phyloP scores from a whole-genome alignment of 176 grass and related monocot species.

The Dendrocalamus sinicus region DNA sequence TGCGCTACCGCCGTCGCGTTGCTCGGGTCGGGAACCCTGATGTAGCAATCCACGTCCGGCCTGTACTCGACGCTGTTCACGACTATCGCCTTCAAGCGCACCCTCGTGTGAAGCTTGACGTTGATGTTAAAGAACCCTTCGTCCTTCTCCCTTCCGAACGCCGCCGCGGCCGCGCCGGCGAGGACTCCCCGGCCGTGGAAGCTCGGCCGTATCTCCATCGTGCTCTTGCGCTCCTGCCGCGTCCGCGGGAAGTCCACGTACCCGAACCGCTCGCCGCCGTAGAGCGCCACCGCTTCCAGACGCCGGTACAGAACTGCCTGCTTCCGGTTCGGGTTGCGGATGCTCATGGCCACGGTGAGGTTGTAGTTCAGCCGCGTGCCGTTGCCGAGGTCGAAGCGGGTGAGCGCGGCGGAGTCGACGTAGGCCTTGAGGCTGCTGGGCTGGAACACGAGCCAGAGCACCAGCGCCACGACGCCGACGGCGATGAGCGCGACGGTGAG shows the following conservation, averaged over 20 bases:
- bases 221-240: slow-evolving; percentile 52
- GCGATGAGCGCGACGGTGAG: slow-evolving; percentile 41
- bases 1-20: slow-evolving; percentile 39
- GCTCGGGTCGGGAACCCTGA: slow-evolving; percentile 51
- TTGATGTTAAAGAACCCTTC: slow-evolving; percentile 56
- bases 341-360: slow-evolving; percentile 45
- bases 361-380: slow-evolving; percentile 37
- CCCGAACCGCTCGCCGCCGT: slow-evolving; percentile 42
- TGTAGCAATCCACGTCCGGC: slow-evolving; percentile 50
- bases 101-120: slow-evolving; percentile 46
- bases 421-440: slow-evolving; percentile 54
- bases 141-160: slow-evolving; percentile 43
- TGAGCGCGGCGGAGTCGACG: slow-evolving; percentile 51
- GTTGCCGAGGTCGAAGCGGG: slow-evolving; percentile 51
- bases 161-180: not conserved
- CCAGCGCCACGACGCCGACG: slow-evolving; percentile 44
- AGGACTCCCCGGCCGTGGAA: not conserved
- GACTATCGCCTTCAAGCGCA: slow-evolving; percentile 45
- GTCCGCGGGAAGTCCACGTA: slow-evolving; percentile 28
- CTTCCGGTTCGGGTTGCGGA: slow-evolving; percentile 67
- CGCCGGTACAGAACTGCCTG: slow-evolving; percentile 53
- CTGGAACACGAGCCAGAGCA: slow-evolving; percentile 65
- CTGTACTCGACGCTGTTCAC: slow-evolving; percentile 52
- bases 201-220: slow-evolving; percentile 15
- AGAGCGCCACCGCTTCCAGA: slow-evolving; percentile 58